Percentiles rank a stretch among this genome's conserved stretches.
Evolutionary conservation across 2,329 filamentous ascomycete species (phyloP).

Genomic region (Cadophora malorum): DNA sequence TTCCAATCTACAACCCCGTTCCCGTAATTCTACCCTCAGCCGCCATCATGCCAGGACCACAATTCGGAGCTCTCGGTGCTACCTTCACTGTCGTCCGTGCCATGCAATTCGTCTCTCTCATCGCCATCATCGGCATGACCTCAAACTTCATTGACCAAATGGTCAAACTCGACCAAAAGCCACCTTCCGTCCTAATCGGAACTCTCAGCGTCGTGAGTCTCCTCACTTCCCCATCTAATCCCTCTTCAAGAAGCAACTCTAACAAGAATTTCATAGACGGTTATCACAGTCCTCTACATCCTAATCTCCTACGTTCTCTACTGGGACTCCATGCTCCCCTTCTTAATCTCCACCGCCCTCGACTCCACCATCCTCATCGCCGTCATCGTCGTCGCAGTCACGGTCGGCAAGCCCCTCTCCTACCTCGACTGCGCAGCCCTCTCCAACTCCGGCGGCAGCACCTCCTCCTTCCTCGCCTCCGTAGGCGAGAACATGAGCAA

Average conservation of each 20-base stretch:
- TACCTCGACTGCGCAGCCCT: slow-evolving; percentile 73
- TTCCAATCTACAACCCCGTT: neutral
- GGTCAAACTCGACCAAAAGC: slow-evolving; percentile 66
- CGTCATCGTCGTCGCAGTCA: slow-evolving; percentile 76
- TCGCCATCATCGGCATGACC: slow-evolving; percentile 79
- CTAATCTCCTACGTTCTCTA: slow-evolving; percentile 83
- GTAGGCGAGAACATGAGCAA: slow-evolving; percentile 52
- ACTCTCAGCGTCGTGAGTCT: slow-evolving; percentile 78
- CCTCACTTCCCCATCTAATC: neutral
- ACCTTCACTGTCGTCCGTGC: slow-evolving; percentile 78
- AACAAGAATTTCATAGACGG: slow-evolving; percentile 60
- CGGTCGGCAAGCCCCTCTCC: slow-evolving; percentile 81
- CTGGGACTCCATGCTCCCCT: slow-evolving; percentile 75
- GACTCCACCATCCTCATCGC: slow-evolving; percentile 77
- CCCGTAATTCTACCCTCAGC: slow-evolving; percentile 6
- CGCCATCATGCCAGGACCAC: slow-evolving; percentile 39
- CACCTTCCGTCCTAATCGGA: slow-evolving; percentile 76
- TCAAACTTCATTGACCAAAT: slow-evolving; percentile 84
- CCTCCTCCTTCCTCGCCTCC: slow-evolving; percentile 52
- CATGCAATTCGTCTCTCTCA: slow-evolving; percentile 73
- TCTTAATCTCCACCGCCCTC: slow-evolving; percentile 69
- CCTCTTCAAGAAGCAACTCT: slow-evolving; percentile 22
- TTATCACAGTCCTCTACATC: slow-evolving; percentile 79
- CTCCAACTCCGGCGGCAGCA: slow-evolving; percentile 49
- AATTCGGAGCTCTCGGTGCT: slow-evolving; percentile 72